Evolutionary conservation across 208 protist genomes (phyloP).

Genomic region (Trypanosoma mega): DNA sequence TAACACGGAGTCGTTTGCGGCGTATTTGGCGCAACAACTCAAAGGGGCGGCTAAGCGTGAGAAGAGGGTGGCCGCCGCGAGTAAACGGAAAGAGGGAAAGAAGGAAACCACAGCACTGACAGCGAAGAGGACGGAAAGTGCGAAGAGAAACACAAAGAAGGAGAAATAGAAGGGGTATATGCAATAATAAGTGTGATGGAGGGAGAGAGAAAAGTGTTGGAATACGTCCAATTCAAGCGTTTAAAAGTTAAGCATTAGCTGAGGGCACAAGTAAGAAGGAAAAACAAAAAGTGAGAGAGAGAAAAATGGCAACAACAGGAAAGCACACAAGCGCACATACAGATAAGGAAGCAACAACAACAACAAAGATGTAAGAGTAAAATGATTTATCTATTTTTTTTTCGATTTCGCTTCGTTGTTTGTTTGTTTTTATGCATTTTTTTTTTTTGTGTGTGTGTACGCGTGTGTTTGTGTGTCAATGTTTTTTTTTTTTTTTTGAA

Average conservation of each 20-base stretch:
- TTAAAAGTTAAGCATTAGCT: too few relatives aligned
- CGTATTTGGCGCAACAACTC: slow-evolving; percentile 80
- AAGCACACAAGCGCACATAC: too few relatives aligned
- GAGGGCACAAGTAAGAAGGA: slow-evolving; percentile 3
- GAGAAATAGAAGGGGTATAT: not conserved
- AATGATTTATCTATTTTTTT: too few relatives aligned
- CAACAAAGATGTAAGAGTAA: slow-evolving; percentile 4
- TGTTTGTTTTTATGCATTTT: too few relatives aligned
- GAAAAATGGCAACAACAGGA: not conserved
- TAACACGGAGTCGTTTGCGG: slow-evolving; percentile 83
- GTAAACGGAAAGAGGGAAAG: slow-evolving; percentile 18
- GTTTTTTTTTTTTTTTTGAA: too few relatives aligned
- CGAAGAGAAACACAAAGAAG: not conserved
- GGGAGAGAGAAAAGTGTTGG: too few relatives aligned
- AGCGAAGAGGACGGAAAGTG: slow-evolving; percentile 1
- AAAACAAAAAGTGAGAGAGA: slow-evolving; percentile 2
- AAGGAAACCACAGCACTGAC: slow-evolving; percentile 3
- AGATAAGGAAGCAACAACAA: not conserved
- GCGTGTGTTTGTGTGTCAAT: too few relatives aligned
- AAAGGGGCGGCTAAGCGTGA: slow-evolving; percentile 44
- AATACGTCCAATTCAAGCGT: too few relatives aligned
- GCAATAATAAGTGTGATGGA: too few relatives aligned
- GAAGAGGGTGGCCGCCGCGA: slow-evolving; percentile 20
- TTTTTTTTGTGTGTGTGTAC: too few relatives aligned
- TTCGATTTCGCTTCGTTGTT: too few relatives aligned